Evolutionary conservation across 371 early-diverging fungal species (phyloP).

Genomic region (Mucor circinelloides): DNA sequence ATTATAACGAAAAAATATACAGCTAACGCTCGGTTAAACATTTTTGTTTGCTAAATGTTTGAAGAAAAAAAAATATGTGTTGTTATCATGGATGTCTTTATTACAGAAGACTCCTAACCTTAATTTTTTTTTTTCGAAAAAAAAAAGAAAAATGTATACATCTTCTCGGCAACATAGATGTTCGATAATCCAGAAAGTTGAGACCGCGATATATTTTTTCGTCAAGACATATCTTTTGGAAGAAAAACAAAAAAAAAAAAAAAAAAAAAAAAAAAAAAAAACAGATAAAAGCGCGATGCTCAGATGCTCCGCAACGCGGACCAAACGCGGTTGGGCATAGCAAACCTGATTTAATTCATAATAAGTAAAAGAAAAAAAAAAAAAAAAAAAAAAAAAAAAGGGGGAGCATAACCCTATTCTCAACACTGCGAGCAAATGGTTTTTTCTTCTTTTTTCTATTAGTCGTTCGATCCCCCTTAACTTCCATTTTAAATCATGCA

Average conservation of each 20-base stretch:
- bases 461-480: neutral
- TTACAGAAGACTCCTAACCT: neutral
- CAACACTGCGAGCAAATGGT: neutral
- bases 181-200: neutral
- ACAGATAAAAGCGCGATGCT: neutral
- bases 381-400: neutral
- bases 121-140: neutral
- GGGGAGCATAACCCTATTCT: neutral
- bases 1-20: no score
- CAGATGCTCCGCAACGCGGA: neutral
- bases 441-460: neutral
- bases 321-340: neutral
- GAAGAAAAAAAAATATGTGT: neutral
- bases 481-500: conserved; percentile 6
- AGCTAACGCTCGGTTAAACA: no score
- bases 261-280: conserved; percentile 15
- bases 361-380: neutral
- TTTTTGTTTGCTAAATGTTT: neutral
- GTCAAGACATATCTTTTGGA: neutral
- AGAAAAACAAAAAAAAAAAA: conserved; percentile 15
- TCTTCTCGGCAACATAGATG: neutral
- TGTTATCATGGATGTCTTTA: neutral
- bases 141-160: neutral
- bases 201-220: neutral
- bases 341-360: neutral